Evolutionary conservation across 305 asterid species (phyloP).

Genomic region (Plantago lanceolata): DNA sequence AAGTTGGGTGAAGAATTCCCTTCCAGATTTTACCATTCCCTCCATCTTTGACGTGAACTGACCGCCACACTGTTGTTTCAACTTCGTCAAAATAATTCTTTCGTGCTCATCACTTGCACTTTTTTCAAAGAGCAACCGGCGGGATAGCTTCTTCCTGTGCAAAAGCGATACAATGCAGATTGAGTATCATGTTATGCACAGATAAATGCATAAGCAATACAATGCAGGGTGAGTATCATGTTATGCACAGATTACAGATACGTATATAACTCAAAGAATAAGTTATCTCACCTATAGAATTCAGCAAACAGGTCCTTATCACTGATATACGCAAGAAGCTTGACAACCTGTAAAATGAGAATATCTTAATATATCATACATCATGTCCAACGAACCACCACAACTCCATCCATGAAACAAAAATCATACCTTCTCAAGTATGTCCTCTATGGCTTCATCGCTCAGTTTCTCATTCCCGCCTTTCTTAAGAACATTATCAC

Average conservation of each 20-base stretch:
- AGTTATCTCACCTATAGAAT: constrained; percentile 32
- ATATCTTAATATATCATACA: constrained; percentile 1
- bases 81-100: constrained; percentile 36
- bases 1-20: not conserved
- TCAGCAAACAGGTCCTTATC: constrained; percentile 51
- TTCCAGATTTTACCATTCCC: constrained; percentile 40
- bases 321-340: constrained; percentile 37
- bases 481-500: constrained; percentile 50
- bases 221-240: not conserved
- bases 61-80: constrained; percentile 46
- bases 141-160: constrained; percentile 48
- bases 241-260: not conserved
- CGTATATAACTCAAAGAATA: not conserved
- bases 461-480: constrained; percentile 44
- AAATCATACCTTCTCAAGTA: constrained; percentile 41
- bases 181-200: not conserved
- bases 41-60: constrained; percentile 58
- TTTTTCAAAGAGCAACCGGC: constrained; percentile 41
- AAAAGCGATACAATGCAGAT: not conserved
- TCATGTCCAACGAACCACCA: not conserved
- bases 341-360: constrained; percentile 37
- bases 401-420: not conserved
- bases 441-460: constrained; percentile 46
- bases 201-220: not conserved
- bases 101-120: constrained; percentile 45